These are phyloP conservation scores for Ascochyta fabae DNA, from an alignment of 2,329 filamentous ascomycete species.

Conservation along the genomic window DNA sequence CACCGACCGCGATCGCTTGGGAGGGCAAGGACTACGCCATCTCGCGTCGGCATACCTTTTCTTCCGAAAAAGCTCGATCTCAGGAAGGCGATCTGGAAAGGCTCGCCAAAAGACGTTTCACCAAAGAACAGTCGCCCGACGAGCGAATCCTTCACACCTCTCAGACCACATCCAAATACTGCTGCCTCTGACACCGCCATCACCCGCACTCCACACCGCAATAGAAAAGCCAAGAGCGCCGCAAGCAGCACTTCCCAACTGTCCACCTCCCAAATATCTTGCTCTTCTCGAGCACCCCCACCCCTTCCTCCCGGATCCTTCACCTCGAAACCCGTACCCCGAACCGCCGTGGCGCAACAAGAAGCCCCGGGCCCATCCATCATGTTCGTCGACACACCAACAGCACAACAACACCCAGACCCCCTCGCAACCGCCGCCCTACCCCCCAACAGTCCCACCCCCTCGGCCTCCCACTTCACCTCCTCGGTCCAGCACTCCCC, in stretches of 20 bases:
- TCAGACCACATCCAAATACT: slow-evolving; percentile 33
- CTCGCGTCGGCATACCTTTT: slow-evolving; percentile 30
- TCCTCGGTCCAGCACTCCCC: slow-evolving; percentile 7
- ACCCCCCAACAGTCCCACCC: slow-evolving; percentile 1
- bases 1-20: slow-evolving; percentile 18
- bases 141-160: slow-evolving; percentile 30
- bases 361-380: slow-evolving; percentile 73
- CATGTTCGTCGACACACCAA: slow-evolving; percentile 68
- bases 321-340: slow-evolving; percentile 74
- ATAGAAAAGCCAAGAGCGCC: slow-evolving; percentile 20
- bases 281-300: slow-evolving; percentile 50
- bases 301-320: slow-evolving; percentile 67
- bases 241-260: slow-evolving; percentile 27
- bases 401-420: slow-evolving; percentile 24
- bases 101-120: slow-evolving; percentile 18
- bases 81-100: slow-evolving; percentile 37
- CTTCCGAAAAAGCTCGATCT: slow-evolving; percentile 38
- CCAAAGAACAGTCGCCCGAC: slow-evolving; percentile 25
- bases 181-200: slow-evolving; percentile 40
- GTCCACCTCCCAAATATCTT: slow-evolving; percentile 29
- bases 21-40: slow-evolving; percentile 32
- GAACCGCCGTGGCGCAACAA: slow-evolving; percentile 68
- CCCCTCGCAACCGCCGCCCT: slow-evolving; percentile 25
- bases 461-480: slow-evolving; percentile 2
- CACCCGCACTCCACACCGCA: slow-evolving; percentile 1